Base-by-base conservation (phyloP, 2,329 filamentous ascomycete genomes). In the Talaromyces amestolkiae region DNA sequence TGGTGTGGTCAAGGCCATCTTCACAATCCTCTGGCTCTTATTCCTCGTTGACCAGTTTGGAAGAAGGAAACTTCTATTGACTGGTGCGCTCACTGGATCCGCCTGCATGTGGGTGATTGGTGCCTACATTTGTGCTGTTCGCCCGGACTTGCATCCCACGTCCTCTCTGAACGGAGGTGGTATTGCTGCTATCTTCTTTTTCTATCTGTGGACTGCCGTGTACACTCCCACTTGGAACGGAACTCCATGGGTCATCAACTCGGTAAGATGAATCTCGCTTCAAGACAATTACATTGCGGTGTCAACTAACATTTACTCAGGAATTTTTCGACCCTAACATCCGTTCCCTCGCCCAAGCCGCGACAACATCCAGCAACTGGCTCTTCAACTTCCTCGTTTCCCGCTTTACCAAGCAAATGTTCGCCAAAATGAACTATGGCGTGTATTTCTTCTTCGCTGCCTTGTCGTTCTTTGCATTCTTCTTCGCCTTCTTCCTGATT, bases 241-340 rank as follows among this genome's bases (percentile, higher is more conserved):
- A 5, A 47, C 19, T 15, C 43, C 43, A 47, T 47, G 43, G 43
- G 43, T 47, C 6, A 22, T 47, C 19, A 47, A 47, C 10, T 47
- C 43, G 19, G 43, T 22, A 24, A 22, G 43, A 22, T 47, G 10
- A 47, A 45, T 1, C n/a, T 47, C 10, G 11, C 43, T 47, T 13
- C 43, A 24, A 24, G 9, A 24, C 3, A 47, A 47, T 6, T n/a
- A 47, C n/a, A 24, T 6, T 19, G 13, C 19, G n/a, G 19, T 11
- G 9, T 47, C 10, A 22, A 22, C 43, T 47, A 9, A 47, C 43
- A 47, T 5, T 19, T 47, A 13, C 4, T 10, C 24, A 75, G 73
- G 74, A 93, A 76, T 92, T 93, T 82, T 92, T 92, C 75, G 86
- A 89, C 71, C 85, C 87, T 68, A 89, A 89, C 77, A 86, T 87